A percentile compares a stretch with the other conserved stretches of the same genome.
Conservation (phyloP, 1,139 yeast genomes). For the Scheffersomyces titani region DNA sequence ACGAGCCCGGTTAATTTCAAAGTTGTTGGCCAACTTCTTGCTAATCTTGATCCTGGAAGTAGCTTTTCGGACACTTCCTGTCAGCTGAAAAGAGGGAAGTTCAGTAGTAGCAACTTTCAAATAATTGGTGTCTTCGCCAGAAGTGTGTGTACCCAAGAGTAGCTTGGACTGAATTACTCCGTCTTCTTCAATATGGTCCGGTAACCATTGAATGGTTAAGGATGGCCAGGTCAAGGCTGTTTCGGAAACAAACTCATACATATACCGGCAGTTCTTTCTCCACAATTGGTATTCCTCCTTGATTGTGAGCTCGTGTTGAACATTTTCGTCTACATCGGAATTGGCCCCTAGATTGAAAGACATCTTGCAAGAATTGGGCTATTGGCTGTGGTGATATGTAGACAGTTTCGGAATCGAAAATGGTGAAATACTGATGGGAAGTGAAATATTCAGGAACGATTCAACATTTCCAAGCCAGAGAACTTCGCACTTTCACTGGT, state of each 20-base stretch:
- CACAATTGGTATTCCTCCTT: slow-evolving; percentile 76
- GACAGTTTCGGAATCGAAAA: too few species aligned
- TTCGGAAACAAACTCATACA: slow-evolving; percentile 81
- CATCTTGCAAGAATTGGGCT: background rate
- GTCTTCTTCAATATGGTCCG: slow-evolving; percentile 38
- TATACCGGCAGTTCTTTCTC: slow-evolving; percentile 75
- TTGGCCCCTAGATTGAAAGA: background rate
- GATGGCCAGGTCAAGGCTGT: slow-evolving; percentile 84
- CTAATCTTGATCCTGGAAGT: slow-evolving; percentile 59
- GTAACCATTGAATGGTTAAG: slow-evolving; percentile 75
- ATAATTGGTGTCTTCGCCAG: slow-evolving; percentile 76
- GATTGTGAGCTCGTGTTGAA: slow-evolving; percentile 41
- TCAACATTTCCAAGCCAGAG: too few species aligned
- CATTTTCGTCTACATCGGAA: slow-evolving; percentile 16
- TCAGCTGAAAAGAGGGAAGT: slow-evolving; percentile 47
- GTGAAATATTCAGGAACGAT: too few species aligned
- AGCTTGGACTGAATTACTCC: slow-evolving; percentile 47
- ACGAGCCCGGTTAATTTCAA: slow-evolving; percentile 82
- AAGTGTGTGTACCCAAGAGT: slow-evolving; percentile 83
- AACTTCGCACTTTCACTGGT: too few species aligned
- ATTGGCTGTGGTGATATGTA: background rate
- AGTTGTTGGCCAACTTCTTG: slow-evolving; percentile 52
- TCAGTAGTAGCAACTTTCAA: slow-evolving; percentile 75
- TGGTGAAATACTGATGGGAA: too few species aligned
- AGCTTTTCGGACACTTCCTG: slow-evolving; percentile 27